phyloP scores from a whole-genome alignment of 2,329 filamentous ascomycete genomes.

The Aureobasidium zeae region DNA sequence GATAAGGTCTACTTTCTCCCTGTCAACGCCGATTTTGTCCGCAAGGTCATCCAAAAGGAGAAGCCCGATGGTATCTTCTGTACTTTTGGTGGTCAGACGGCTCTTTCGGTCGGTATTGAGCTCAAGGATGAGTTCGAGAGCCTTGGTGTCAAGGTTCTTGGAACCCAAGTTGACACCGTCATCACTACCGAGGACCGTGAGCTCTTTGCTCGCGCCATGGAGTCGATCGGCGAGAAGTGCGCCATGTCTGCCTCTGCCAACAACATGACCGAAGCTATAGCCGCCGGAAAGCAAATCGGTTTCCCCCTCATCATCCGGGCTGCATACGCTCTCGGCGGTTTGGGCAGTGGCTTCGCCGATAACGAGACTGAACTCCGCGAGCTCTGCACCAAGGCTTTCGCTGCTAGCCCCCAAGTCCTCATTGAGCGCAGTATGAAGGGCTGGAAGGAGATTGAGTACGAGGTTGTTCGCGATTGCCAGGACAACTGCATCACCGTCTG shows the following conservation, averaged over 20 bases:
- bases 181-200: conserved; percentile 98
- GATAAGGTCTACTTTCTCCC: conserved; percentile 99
- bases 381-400: conserved; percentile 89
- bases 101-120: conserved; percentile 91
- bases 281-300: conserved; percentile 81
- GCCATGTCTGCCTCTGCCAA: conserved; percentile 93
- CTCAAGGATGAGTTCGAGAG: conserved; percentile 93
- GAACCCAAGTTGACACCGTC: conserved; percentile 94
- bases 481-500: conserved; percentile 99
- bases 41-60: conserved; percentile 94
- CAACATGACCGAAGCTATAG: conserved; percentile 77
- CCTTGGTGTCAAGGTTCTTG: conserved; percentile 86
- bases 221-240: conserved; percentile 94
- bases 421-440: conserved; percentile 99
- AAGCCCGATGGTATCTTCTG: conserved; percentile 93
- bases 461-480: conserved; percentile 87
- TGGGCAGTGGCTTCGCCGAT: conserved; percentile 92
- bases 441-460: conserved; percentile 99
- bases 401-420: conserved; percentile 87
- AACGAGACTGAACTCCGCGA: conserved; percentile 73
- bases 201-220: conserved; percentile 95
- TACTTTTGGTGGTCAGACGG: conserved; percentile 96
- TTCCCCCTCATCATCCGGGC: conserved; percentile 96
- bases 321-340: conserved; percentile 87
- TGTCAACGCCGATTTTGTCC: conserved; percentile 92